Evolutionary conservation across 371 early-diverging fungal genomes (phyloP), one percentile per base, ranked within the genome.

Genomic region (Mucor lusitanicus): DNA sequence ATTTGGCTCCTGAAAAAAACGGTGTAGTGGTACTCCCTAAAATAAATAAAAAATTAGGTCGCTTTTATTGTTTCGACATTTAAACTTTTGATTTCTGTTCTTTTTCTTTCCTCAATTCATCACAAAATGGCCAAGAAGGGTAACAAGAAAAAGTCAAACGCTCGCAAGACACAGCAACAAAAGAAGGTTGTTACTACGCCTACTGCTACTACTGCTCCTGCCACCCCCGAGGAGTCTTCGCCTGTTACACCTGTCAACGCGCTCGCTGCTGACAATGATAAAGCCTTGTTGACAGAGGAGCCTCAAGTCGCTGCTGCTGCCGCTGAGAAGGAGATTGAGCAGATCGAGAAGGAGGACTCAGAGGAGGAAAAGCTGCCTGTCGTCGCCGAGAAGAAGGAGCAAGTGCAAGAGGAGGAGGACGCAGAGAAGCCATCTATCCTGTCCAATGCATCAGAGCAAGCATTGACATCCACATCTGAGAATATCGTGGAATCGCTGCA

Each of bases 121-220:
- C 32, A 55, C n/a, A 37, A 63, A 42, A 71, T 71, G 71, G 71
- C 67, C 21, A 71, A 66, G 53, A 71, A 71, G 60, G 65, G 65
- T 55, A 63, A 59, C 37, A 71, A 63, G 35, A 71, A 63, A 21
- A 71, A 67, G 27, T 27, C 37, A 11, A 21, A 39, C 42, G 59
- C 64, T 64, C 63, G 63, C 59, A 71, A 64, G 44, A 32, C 21
- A 9, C 57, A 69, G 15, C 44, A 63, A n/a, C 44, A 63, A 25
- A 61, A 67, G 33, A 67, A 66, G 48, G 27, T 54, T 23, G 46
- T 46, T 6, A 32, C 50, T 17, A 56, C 44, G n/a, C 54, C 53
- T 44, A 19, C 59, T 46, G 42, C 54, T n/a, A n/a, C 32, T 19
- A 35, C 32, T 15, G 17, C 21, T 53, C 50, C 63, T 32, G 37